phyloP scores from a whole-genome alignment of 257 asterid genomes.

The Petunia axillaris region DNA sequence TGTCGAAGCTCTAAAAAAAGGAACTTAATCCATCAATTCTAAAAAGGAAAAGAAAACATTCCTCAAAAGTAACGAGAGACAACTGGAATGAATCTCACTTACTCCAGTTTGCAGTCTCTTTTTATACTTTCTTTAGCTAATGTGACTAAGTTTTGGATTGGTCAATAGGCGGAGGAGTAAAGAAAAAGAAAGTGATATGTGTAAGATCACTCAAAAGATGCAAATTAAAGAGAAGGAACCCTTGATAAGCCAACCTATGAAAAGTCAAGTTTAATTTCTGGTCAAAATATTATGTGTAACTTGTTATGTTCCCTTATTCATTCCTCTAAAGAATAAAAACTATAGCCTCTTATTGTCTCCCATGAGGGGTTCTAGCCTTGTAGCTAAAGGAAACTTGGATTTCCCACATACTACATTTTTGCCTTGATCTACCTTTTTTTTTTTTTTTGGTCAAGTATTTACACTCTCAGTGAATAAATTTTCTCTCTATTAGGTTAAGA shows the following conservation, averaged over 20 bases:
- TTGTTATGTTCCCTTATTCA: background rate
- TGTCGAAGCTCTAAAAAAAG: background rate
- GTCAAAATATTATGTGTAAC: constrained; percentile 39
- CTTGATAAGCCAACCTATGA: constrained; percentile 28
- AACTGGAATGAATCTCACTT: constrained; percentile 50
- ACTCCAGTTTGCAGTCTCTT: constrained; percentile 18
- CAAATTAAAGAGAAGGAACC: constrained; percentile 12
- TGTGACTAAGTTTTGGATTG: constrained; percentile 36
- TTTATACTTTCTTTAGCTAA: constrained; percentile 16
- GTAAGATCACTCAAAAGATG: background rate
- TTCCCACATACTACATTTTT: constrained; percentile 4
- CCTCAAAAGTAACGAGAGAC: constrained; percentile 52
- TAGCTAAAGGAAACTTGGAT: constrained; percentile 44
- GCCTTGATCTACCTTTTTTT: constrained; percentile 22
- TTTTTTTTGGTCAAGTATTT: background rate
- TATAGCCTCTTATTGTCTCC: constrained; percentile 58
- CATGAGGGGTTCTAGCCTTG: constrained; percentile 47
- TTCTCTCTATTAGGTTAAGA: too few species aligned
- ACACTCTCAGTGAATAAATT: too few species aligned
- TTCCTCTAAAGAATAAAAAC: constrained; percentile 51
- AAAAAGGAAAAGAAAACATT: constrained; percentile 21
- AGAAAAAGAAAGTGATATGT: constrained; percentile 35
- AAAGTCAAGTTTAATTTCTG: constrained; percentile 29
- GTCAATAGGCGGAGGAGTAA: constrained; percentile 36
- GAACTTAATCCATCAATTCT: too few species aligned